phyloP scores from a whole-genome alignment of 768 basidiomycete species.

The Brasilioporus rufonigricans region DNA sequence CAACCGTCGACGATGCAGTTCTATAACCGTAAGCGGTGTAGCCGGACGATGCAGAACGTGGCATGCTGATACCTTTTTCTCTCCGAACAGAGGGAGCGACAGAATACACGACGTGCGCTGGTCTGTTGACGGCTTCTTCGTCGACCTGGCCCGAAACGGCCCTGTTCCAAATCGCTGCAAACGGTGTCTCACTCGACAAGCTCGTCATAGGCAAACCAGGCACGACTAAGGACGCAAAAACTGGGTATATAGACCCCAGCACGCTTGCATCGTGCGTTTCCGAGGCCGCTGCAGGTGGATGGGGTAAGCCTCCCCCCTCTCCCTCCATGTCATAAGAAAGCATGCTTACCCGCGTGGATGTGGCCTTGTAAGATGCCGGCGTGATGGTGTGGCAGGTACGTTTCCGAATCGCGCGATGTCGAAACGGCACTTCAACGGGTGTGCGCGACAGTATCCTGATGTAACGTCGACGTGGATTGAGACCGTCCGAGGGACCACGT shows the following conservation, averaged over 20 bases:
- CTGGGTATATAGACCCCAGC: slow-evolving; percentile 56
- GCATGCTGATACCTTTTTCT: background rate
- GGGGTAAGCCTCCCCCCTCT: slow-evolving; percentile 47
- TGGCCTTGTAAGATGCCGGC: slow-evolving; percentile 30
- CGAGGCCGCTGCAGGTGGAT: slow-evolving; percentile 57
- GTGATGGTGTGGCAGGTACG: slow-evolving; percentile 46
- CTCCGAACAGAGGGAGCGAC: slow-evolving; percentile 48
- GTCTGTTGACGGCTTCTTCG: slow-evolving; percentile 58
- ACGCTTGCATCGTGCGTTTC: slow-evolving; percentile 58
- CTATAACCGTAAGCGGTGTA: slow-evolving; percentile 27
- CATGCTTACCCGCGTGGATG: background rate
- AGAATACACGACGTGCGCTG: slow-evolving; percentile 64
- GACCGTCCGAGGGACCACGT: slow-evolving; percentile 38
- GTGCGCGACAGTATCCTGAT: slow-evolving; percentile 34
- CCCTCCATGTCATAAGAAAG: background rate
- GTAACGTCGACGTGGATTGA: slow-evolving; percentile 38
- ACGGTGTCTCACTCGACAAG: slow-evolving; percentile 45
- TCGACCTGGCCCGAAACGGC: slow-evolving; percentile 60
- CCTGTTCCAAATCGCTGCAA: slow-evolving; percentile 50
- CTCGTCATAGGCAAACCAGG: slow-evolving; percentile 58
- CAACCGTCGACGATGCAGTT: slow-evolving; percentile 12
- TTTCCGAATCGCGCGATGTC: too few relatives aligned
- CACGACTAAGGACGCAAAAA: slow-evolving; percentile 39
- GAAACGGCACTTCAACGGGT: background rate
- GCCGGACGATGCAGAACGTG: background rate